A percentile compares a stretch with the other conserved stretches of the same genome.
phyloP scores from a whole-genome alignment of 202 grass and related monocot genomes.

The Carex sylvatica region DNA sequence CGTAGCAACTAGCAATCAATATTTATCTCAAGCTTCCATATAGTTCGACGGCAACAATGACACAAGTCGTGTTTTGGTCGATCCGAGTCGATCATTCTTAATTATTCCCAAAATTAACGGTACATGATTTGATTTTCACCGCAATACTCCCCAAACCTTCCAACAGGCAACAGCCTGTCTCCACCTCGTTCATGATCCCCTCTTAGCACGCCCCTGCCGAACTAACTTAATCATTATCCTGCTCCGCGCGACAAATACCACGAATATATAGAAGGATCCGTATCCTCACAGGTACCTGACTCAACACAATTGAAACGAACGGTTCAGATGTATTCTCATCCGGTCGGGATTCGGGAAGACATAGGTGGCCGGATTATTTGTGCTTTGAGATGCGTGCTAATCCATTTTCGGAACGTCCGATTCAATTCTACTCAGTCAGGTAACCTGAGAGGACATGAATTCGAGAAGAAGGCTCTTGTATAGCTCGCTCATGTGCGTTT shows the following conservation, averaged over 20 bases:
- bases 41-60: not conserved
- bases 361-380: too few species aligned
- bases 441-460: too few species aligned
- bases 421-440: too few species aligned
- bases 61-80: too few species aligned
- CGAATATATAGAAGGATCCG: not conserved
- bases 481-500: not conserved
- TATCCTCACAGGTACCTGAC: too few species aligned
- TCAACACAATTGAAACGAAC: too few species aligned
- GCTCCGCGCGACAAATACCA: slow-evolving; percentile 17
- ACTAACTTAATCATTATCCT: not conserved
- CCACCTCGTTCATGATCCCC: not conserved
- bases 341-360: too few species aligned
- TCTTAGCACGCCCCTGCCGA: not conserved
- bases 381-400: too few species aligned
- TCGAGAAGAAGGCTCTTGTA: too few species aligned
- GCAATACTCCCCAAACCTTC: not conserved
- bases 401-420: too few species aligned
- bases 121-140: not conserved
- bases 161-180: slow-evolving; percentile 10
- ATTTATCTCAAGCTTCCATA: too few species aligned
- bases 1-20: not conserved
- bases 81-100: not conserved
- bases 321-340: too few species aligned
- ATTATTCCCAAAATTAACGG: not conserved